Conservation (phyloP, 176 grass and related monocot genomes). For the Rhynchospora tenuis region DNA sequence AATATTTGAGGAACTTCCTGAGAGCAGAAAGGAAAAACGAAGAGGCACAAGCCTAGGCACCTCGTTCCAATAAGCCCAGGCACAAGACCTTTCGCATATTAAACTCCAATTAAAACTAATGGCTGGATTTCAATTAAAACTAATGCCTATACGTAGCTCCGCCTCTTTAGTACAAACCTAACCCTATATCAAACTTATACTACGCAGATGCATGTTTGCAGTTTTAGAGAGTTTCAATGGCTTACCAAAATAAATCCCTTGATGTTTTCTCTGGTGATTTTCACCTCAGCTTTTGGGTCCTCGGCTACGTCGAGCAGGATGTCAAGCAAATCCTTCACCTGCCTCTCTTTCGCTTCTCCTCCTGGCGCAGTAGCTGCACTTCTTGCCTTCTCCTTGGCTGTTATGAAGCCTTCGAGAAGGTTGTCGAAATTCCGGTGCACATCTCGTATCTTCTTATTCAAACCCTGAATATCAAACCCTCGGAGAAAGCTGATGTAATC, state of each 20-base stretch:
- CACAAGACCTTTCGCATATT: too few relatives aligned
- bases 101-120: too few relatives aligned
- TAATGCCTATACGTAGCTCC: too few relatives aligned
- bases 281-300: constrained; percentile 42
- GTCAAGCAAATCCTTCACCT: constrained; percentile 54
- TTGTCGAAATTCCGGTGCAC: constrained; percentile 52
- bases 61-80: too few relatives aligned
- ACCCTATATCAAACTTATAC: too few relatives aligned
- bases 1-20: too few relatives aligned
- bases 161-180: too few relatives aligned
- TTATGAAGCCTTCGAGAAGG: constrained; percentile 53
- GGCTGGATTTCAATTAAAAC: too few relatives aligned
- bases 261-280: constrained; percentile 55
- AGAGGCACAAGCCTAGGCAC: too few relatives aligned
- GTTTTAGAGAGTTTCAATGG: neutral
- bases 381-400: constrained; percentile 37
- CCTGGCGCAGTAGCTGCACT: neutral
- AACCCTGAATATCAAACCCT: constrained; percentile 60
- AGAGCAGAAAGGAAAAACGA: too few relatives aligned
- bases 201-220: neutral
- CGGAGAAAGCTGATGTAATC: constrained; percentile 53
- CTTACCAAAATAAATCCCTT: constrained; percentile 71
- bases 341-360: neutral
- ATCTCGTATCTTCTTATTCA: constrained; percentile 33
- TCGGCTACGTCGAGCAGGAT: constrained; percentile 56